Evolutionary conservation across 2,329 filamentous ascomycete species (phyloP).

Genomic region (Colletotrichum orchidophilum): DNA sequence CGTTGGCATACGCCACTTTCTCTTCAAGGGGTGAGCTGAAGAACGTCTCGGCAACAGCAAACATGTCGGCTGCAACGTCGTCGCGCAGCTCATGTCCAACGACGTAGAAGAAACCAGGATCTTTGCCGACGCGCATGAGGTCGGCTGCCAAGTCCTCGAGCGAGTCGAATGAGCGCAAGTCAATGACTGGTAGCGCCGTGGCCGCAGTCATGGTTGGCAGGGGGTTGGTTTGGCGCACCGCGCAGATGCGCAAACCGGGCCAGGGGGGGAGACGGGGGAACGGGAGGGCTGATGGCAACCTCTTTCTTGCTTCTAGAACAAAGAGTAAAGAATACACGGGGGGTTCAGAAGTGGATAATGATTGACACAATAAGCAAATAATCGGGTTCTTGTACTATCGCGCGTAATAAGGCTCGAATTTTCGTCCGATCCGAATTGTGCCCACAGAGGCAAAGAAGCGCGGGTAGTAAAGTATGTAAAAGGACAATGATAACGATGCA

Average conservation of each 20-base stretch:
- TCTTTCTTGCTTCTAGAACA: background rate
- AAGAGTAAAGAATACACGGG: background rate
- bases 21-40: constrained; percentile 18
- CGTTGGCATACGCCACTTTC: constrained; percentile 17
- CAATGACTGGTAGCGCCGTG: constrained; percentile 24
- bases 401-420: background rate
- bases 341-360: background rate
- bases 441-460: background rate
- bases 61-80: constrained; percentile 27
- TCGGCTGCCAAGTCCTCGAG: constrained; percentile 23
- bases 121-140: constrained; percentile 33
- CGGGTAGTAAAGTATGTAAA: background rate
- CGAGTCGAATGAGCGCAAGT: constrained; percentile 16
- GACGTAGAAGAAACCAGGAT: constrained; percentile 35
- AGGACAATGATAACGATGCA: background rate
- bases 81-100: constrained; percentile 31
- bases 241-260: background rate
- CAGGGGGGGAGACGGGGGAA: background rate
- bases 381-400: background rate
- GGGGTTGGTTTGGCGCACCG: background rate
- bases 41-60: constrained; percentile 25
- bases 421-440: background rate
- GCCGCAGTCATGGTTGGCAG: constrained; percentile 12
- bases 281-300: background rate
- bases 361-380: background rate